phyloP scores from a whole-genome alignment of 1,139 yeast genomes.

The Geotrichum bryndzae region DNA sequence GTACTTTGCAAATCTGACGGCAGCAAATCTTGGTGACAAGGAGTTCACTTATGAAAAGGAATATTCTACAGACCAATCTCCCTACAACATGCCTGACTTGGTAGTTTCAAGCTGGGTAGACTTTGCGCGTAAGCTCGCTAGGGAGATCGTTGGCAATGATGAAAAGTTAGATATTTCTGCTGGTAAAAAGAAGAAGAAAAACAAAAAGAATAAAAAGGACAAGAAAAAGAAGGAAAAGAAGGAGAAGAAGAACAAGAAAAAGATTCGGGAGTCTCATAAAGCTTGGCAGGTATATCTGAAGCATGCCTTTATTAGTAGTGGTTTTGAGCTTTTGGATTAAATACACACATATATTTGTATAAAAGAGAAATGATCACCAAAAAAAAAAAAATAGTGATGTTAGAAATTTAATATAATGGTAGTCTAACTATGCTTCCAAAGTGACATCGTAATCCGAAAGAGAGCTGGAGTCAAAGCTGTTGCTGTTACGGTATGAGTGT shows the following conservation, averaged over 20 bases:
- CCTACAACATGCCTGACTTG: slow-evolving; percentile 32
- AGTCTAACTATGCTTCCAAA: not conserved
- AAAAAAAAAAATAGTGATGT: not conserved
- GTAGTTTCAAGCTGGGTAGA: slow-evolving; percentile 43
- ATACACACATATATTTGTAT: not conserved
- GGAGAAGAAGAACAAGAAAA: slow-evolving; percentile 15
- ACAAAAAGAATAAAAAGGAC: not conserved
- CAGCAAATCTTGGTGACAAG: slow-evolving; percentile 44
- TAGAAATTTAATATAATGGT: not conserved
- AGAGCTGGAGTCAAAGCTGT: not conserved
- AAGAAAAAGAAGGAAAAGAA: slow-evolving; percentile 9
- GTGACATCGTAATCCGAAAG: not conserved
- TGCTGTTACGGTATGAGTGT: not conserved
- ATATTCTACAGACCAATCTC: slow-evolving; percentile 57
- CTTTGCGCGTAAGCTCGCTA: slow-evolving; percentile 49
- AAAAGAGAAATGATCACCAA: not conserved
- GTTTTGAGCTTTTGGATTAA: not conserved
- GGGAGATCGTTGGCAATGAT: slow-evolving; percentile 17
- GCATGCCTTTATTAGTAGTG: slow-evolving; percentile 4
- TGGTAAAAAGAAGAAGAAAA: not conserved
- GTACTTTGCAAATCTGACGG: slow-evolving; percentile 57
- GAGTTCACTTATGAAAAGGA: slow-evolving; percentile 57
- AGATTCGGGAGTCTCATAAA: slow-evolving; percentile 13
- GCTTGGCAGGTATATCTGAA: slow-evolving; percentile 12
- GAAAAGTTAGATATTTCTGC: not conserved